phyloP scores from a whole-genome alignment of 768 basidiomycete genomes.

The Amanita jacksonii region DNA sequence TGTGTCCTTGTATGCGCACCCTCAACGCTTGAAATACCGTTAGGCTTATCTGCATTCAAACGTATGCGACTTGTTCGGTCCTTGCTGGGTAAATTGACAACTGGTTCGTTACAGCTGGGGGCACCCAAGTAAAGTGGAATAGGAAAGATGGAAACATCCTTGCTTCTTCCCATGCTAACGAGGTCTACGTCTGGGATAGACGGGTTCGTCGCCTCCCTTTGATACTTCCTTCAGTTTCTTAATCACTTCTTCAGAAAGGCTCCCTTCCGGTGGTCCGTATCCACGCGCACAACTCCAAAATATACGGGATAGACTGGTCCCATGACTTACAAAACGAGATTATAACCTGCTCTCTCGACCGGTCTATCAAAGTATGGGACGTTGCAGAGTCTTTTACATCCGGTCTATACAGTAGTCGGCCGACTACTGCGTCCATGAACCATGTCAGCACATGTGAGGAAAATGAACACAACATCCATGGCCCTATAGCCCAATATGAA shows the following conservation, averaged over 20 bases:
- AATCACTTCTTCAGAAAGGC: conserved; percentile 60
- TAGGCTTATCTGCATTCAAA: conserved; percentile 37
- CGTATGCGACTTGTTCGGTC: conserved; percentile 15
- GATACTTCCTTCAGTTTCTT: neutral
- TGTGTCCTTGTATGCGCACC: neutral
- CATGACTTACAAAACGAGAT: conserved; percentile 65
- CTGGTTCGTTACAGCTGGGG: conserved; percentile 55
- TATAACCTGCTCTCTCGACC: conserved; percentile 92
- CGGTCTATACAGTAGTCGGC: neutral
- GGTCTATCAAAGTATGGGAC: conserved; percentile 86
- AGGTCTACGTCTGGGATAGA: conserved; percentile 91
- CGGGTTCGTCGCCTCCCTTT: conserved; percentile 41
- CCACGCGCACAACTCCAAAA: conserved; percentile 79
- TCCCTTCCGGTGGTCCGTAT: conserved; percentile 71
- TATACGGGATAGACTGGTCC: conserved; percentile 98
- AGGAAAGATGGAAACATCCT: conserved; percentile 76
- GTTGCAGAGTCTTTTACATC: conserved; percentile 23
- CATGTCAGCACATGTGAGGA: neutral
- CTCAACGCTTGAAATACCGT: neutral
- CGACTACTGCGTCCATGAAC: neutral
- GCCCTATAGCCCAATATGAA: conserved; percentile 13
- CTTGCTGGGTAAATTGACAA: neutral
- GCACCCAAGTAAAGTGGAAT: conserved; percentile 98
- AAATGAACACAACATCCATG: conserved; percentile 9
- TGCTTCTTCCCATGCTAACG: conserved; percentile 81